Evolutionary conservation across 805 yeast genomes (phyloP).

Genomic region (Starmerella floris): DNA sequence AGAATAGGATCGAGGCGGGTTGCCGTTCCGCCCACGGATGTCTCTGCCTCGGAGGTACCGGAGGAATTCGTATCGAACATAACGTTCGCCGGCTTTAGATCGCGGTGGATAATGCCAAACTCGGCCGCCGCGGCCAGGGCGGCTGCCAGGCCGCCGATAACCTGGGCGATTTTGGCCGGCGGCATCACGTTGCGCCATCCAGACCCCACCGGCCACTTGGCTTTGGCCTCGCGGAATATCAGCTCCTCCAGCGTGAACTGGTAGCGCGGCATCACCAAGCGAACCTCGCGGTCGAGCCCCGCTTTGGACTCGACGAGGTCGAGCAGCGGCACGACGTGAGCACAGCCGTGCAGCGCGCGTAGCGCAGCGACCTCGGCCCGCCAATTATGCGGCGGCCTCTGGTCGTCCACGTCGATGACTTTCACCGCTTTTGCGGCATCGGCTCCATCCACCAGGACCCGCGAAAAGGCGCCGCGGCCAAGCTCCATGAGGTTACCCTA

Average conservation of each 20-base stretch:
- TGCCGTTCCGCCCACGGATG: constrained; percentile 24
- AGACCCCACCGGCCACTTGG: constrained; percentile 25
- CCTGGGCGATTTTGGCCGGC: constrained; percentile 26
- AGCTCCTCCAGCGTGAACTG: constrained; percentile 29
- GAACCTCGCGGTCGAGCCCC: constrained; percentile 19
- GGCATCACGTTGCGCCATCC: constrained; percentile 30
- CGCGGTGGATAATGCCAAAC: constrained; percentile 29
- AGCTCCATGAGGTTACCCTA: no score
- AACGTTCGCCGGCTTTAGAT: constrained; percentile 61
- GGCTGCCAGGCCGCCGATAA: constrained; percentile 16
- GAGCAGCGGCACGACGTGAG: constrained; percentile 20
- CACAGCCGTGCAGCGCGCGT: constrained; percentile 15
- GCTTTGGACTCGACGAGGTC: constrained; percentile 18
- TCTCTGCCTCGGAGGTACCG: constrained; percentile 5
- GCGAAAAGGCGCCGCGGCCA: constrained; percentile 36
- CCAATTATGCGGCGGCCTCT: constrained; percentile 42
- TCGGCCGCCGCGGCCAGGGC: constrained; percentile 22
- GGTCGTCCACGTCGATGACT: constrained; percentile 37
- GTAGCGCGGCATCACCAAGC: constrained; percentile 33
- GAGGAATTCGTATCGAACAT: constrained; percentile 29
- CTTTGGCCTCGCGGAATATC: constrained; percentile 27
- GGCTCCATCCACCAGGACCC: constrained; percentile 25
- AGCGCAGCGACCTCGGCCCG: constrained; percentile 35
- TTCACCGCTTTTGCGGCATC: constrained; percentile 34
- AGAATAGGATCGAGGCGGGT: constrained; percentile 23